Base-by-base conservation (phyloP, 345 rosid species). In the Pelargonium nanum region DNA sequence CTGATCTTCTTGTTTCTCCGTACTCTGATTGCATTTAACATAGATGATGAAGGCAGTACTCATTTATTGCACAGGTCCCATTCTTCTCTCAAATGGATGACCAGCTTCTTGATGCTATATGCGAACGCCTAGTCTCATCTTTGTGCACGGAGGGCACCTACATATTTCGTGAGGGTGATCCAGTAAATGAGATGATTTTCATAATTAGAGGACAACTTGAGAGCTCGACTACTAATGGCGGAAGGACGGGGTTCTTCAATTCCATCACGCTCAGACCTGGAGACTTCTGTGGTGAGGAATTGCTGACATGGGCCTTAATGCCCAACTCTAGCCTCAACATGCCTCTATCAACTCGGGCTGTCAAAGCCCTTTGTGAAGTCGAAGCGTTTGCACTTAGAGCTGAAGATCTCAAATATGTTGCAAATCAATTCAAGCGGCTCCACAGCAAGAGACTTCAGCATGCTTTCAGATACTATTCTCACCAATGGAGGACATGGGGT, bases 71-170 rank as follows among this genome's bases (percentile, higher is more conserved):
- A 57, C 71, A 93, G 96, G 97, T 93, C 22, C 90, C 97, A 5
- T 89, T 93, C 75, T 89, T 93, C 68, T 67, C 99, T 44, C 96
- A 87, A 79, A 84, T 89, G 97, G 97, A 87, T 67, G 90, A 79
- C 61, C 99, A 89, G 69, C 90, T 93, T 69, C 91, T 93, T 7
- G 96, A 93, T 22, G 99, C 97, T n/a, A 87, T 87, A 66, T 93
- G 99, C 1, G 94, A 82, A 53, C 79, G 94, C 17, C 88, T 93
- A 0, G 84, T 83, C 28, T 84, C 92, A 17, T 87, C 87, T 0
- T 61, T 89, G 81, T 84, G 84, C 65, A 93, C 91, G 0, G 70
- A 81, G 1, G 94, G 87, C 26, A 89, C 91, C 7, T 85, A 73
- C 64, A 78, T 86, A 26, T 73, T 87, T 63, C 80, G 83, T 61